These are phyloP conservation scores for Paramecium caudatum DNA, from an alignment of 73 alveolate species.

Conservation along the genomic window DNA sequence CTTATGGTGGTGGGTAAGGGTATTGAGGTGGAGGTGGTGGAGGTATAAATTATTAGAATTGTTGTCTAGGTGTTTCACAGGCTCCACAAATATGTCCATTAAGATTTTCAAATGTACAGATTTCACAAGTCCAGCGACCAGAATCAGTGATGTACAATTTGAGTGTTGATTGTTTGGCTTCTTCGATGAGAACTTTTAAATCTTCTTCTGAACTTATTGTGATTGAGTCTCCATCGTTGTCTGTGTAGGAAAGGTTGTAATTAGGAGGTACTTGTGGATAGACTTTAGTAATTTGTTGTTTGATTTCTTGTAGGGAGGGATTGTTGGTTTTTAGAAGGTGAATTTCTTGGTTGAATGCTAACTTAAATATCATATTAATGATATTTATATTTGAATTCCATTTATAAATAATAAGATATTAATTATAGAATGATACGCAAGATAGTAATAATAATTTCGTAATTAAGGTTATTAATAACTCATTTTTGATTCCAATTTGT, in stretches of 20 bases:
- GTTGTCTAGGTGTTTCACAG: not conserved
- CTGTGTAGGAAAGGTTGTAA: not conserved
- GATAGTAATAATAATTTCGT: too few species aligned
- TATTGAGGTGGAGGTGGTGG: not conserved
- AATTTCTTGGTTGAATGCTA: slow-evolving; percentile 4
- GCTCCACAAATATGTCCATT: not conserved
- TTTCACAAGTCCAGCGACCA: not conserved
- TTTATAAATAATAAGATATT: not conserved
- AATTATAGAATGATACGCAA: slow-evolving; percentile 36
- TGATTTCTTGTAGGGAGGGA: not conserved
- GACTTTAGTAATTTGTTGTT: not conserved
- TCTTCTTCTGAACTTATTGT: slow-evolving; percentile 33
- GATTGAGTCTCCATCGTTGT: not conserved
- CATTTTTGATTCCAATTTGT: slow-evolving; percentile 59
- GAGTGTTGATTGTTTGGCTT: not conserved
- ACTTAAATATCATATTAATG: not conserved
- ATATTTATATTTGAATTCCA: not conserved
- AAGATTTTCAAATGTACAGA: not conserved
- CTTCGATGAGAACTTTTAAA: not conserved
- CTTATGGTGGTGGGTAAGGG: not conserved
- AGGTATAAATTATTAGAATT: not conserved
- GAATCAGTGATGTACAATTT: not conserved
- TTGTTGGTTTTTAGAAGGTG: not conserved
- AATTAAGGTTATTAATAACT: too few species aligned
- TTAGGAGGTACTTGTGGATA: not conserved